Conservation (phyloP, 2,329 filamentous ascomycete genomes). For the Monascus ruber region DNA sequence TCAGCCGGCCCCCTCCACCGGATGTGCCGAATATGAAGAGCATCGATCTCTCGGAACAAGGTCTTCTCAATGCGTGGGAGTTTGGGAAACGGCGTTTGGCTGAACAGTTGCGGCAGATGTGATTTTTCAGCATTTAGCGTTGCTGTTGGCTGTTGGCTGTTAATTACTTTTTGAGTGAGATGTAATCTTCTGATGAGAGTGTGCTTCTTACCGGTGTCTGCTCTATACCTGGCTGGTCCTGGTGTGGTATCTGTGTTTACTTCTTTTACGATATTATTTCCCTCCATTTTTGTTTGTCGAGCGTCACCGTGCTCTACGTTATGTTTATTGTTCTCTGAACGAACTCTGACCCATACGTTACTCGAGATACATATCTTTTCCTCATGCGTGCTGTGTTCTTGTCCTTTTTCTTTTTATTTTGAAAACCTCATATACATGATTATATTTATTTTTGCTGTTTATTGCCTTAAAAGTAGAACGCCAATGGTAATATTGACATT, state of each 20-base stretch:
- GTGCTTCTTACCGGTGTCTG: conserved; percentile 6
- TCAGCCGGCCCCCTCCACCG: conserved; percentile 81
- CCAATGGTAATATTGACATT: no score
- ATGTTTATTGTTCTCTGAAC: no score
- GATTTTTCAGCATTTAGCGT: conserved; percentile 5
- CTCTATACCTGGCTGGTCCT: conserved; percentile 23
- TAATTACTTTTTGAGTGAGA: conserved; percentile 1
- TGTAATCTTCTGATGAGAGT: no score
- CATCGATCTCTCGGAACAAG: conserved; percentile 92
- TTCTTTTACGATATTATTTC: conserved; percentile 2
- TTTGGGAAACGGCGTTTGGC: conserved; percentile 86
- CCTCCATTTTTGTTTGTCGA: neutral
- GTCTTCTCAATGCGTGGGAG: conserved; percentile 85
- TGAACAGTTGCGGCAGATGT: conserved; percentile 65
- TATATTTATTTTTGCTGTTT: no score
- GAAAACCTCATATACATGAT: no score
- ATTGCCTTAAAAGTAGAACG: no score
- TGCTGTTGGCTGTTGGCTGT: conserved; percentile 9
- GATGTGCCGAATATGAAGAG: conserved; percentile 81
- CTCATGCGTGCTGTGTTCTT: no score
- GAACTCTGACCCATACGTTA: no score
- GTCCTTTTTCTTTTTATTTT: no score
- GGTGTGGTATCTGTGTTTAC: conserved; percentile 11
- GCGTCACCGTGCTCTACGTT: no score
- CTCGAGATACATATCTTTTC: no score